phyloP scores from a whole-genome alignment of 2,329 filamentous ascomycete genomes.

The Tympanopsis confertula region DNA sequence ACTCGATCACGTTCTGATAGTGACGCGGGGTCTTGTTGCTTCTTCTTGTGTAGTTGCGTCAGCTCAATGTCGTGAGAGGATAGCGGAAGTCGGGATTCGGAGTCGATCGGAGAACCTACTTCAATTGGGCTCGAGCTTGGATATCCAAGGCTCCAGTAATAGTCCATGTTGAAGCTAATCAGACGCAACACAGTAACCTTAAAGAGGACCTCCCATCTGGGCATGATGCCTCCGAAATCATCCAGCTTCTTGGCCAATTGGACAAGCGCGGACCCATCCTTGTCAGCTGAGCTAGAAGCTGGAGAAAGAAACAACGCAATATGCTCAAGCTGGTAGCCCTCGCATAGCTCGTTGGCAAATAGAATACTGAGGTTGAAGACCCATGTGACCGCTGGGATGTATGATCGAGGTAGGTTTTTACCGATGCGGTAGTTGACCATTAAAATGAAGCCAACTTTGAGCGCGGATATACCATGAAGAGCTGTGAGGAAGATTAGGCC shows the following conservation, averaged over 20 bases:
- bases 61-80: not conserved
- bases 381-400: constrained; percentile 73
- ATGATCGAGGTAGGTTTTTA: constrained; percentile 56
- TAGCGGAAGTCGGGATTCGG: not conserved
- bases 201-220: constrained; percentile 93
- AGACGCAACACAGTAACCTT: constrained; percentile 87
- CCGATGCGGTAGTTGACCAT: constrained; percentile 72
- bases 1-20: constrained; percentile 85
- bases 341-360: constrained; percentile 78
- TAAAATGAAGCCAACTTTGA: constrained; percentile 74
- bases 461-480: constrained; percentile 73
- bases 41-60: constrained; percentile 79
- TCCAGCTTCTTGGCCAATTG: constrained; percentile 66
- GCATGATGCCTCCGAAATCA: constrained; percentile 68
- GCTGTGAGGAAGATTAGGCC: constrained; percentile 66
- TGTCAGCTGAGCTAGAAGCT: constrained; percentile 9
- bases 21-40: constrained; percentile 77
- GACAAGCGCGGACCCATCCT: constrained; percentile 24
- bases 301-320: constrained; percentile 41
- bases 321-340: constrained; percentile 62
- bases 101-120: constrained; percentile 44
- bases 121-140: constrained; percentile 59
- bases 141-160: constrained; percentile 77
- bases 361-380: constrained; percentile 74
- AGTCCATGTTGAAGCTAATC: constrained; percentile 94